A percentile compares a stretch with the other conserved stretches of the same genome.
Conservation (phyloP, 352 stramenopile species). For the Globisporangium nunn region DNA sequence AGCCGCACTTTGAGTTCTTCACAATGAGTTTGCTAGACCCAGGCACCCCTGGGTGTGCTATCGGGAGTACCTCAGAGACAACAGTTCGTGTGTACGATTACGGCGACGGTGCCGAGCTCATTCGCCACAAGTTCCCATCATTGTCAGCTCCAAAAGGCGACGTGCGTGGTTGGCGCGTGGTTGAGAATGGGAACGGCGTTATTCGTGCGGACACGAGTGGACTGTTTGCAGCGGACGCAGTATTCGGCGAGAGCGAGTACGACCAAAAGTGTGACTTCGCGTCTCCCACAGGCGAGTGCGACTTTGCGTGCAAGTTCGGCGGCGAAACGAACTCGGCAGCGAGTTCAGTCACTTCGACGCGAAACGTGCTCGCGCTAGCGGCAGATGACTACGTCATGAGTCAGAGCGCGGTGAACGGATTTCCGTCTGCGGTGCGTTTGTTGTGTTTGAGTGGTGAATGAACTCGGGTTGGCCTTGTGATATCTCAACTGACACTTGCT, state of each 20-base stretch:
- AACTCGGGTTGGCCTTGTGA: neutral
- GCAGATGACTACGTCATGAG: constrained; percentile 37
- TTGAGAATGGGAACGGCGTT: constrained; percentile 34
- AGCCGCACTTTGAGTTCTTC: constrained; percentile 50
- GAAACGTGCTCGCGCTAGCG: constrained; percentile 30
- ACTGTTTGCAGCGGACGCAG: constrained; percentile 47
- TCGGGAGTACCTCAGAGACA: constrained; percentile 28
- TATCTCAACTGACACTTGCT: neutral
- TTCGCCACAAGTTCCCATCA: constrained; percentile 22
- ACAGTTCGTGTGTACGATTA: constrained; percentile 62
- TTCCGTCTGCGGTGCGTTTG: constrained; percentile 31
- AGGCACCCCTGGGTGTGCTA: constrained; percentile 13
- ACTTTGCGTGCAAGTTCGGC: constrained; percentile 43
- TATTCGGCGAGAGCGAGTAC: constrained; percentile 57
- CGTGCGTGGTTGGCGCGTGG: constrained; percentile 36
- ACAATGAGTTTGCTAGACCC: constrained; percentile 28
- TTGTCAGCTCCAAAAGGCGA: constrained; percentile 9
- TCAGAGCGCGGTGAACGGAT: constrained; percentile 19
- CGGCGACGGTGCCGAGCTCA: constrained; percentile 24
- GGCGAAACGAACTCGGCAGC: constrained; percentile 18
- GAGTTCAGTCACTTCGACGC: constrained; percentile 11
- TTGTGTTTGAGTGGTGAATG: neutral
- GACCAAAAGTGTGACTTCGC: constrained; percentile 57
- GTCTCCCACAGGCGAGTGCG: constrained; percentile 39
- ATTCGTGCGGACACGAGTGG: constrained; percentile 48